These are phyloP conservation scores for Carex sylvatica DNA, from an alignment of 202 grass and related monocot species.

Conservation along the genomic window DNA sequence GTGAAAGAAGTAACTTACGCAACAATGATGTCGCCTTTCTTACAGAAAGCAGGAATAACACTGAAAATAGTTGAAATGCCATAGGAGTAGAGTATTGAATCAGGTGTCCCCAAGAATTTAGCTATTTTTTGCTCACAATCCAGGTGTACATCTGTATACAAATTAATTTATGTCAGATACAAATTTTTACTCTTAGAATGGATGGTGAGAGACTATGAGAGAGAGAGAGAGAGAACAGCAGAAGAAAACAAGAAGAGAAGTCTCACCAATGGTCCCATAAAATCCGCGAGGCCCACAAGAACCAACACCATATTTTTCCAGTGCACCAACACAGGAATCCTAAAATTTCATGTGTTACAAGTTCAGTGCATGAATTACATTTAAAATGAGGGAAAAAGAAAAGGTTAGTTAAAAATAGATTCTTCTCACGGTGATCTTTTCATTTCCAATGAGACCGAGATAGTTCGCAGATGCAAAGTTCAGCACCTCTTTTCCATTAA, in stretches of 20 bases:
- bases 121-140: conserved; percentile 94
- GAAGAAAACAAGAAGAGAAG: conserved; percentile 33
- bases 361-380: conserved; percentile 20
- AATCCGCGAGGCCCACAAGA: conserved; percentile 96
- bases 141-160: conserved; percentile 88
- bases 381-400: neutral
- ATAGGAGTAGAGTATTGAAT: conserved; percentile 96
- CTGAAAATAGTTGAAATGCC: conserved; percentile 99
- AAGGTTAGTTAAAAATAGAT: conserved; percentile 23
- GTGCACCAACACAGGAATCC: conserved; percentile 78
- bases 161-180: conserved; percentile 40
- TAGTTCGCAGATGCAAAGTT: conserved; percentile 99
- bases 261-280: conserved; percentile 94
- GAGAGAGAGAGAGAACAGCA: conserved; percentile 11
- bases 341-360: conserved; percentile 36
- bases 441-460: conserved; percentile 87
- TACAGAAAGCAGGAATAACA: conserved; percentile 97
- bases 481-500: conserved; percentile 89
- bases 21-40: conserved; percentile 98
- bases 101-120: conserved; percentile 77
- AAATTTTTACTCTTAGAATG: conserved; percentile 25
- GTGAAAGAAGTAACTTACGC: conserved; percentile 59
- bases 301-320: conserved; percentile 99
- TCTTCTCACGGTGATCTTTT: conserved; percentile 84
- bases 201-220: conserved; percentile 3